A percentile compares a stretch with the other conserved stretches of the same genome.
Conservation (phyloP, 1,139 yeast species). For the Diutina neorugosa region DNA sequence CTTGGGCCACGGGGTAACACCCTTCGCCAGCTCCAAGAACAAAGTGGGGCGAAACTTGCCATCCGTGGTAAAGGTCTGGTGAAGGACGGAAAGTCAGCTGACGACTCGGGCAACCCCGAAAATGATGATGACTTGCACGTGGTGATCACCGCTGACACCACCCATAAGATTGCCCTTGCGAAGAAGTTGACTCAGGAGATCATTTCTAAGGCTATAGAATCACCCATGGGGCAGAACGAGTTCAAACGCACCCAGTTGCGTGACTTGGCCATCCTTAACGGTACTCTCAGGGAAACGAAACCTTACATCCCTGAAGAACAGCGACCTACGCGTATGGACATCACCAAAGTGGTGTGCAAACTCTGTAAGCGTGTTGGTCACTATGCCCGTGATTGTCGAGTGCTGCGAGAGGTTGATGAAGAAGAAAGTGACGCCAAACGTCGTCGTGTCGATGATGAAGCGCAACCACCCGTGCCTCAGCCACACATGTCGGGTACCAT, state of each 20-base stretch:
- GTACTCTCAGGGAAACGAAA: conserved; percentile 79
- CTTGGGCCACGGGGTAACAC: conserved; percentile 97
- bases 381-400: conserved; percentile 74
- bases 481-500: conserved; percentile 11
- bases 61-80: conserved; percentile 93
- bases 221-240: conserved; percentile 91
- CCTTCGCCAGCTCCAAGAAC: conserved; percentile 63
- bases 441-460: neutral
- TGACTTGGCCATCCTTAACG: conserved; percentile 86
- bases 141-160: conserved; percentile 73
- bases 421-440: neutral
- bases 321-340: conserved; percentile 31
- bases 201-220: conserved; percentile 69
- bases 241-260: conserved; percentile 82
- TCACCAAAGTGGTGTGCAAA: conserved; percentile 55
- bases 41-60: conserved; percentile 77
- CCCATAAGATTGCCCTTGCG: conserved; percentile 67
- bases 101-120: conserved; percentile 14
- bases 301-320: conserved; percentile 39
- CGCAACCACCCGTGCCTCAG: conserved; percentile 7
- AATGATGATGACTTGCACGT: conserved; percentile 73
- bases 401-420: conserved; percentile 7
- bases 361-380: conserved; percentile 80
- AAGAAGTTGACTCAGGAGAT: conserved; percentile 63
- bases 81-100: conserved; percentile 68